Evolutionary conservation across 1,284 basidiomycete species (phyloP), one percentile per base, ranked within the genome.

Genomic region (Cryptococcus deneoformans): DNA sequence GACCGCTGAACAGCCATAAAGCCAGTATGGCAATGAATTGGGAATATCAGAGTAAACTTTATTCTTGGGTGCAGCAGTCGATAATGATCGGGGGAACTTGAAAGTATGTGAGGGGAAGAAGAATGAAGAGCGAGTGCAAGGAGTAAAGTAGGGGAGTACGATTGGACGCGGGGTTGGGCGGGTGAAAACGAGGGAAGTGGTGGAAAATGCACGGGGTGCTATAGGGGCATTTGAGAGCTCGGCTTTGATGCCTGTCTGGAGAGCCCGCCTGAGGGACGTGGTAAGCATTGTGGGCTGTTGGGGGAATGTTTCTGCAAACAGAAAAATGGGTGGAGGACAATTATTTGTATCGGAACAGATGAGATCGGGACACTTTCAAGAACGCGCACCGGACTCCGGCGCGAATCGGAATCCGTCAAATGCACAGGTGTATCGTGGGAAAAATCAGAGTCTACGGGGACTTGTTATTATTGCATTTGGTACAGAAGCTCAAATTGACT

Each of bases 1-100:
- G 45, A 99, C 81, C 5, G 85, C 85, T 0, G 92, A 89, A 16
- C 90, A 92, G 42, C 83, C 76, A 68, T 93, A 82, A 16, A 98
- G 84, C 88, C 94, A 96, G 61, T 84, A 69, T 0, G 79, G 77
- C 5, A 98, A 89, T 10, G 85, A 79, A 0, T 87, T 88, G 1
- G 87, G 81, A 7, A 92, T 86, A 36, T 46, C 20, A 40, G 20
- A 39, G 48, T 45, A 35, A 43, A 50, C 35, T 14, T 52, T 37
- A 1, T 52, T 43, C 10, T 39, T 54, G 14, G 37, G 12, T 14
- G 44, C 10, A 29, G 52, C 35, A 9, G 59, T 57, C 2, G 59
- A 52, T 10, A 54, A 29, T 11, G 49, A 40, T 7, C 59, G 47
- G 39, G 53, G 53, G 29, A 58, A 46, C 6, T 34, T 46, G 48